phyloP scores from a whole-genome alignment of 208 protist genomes.

The Crithidia bombi region DNA sequence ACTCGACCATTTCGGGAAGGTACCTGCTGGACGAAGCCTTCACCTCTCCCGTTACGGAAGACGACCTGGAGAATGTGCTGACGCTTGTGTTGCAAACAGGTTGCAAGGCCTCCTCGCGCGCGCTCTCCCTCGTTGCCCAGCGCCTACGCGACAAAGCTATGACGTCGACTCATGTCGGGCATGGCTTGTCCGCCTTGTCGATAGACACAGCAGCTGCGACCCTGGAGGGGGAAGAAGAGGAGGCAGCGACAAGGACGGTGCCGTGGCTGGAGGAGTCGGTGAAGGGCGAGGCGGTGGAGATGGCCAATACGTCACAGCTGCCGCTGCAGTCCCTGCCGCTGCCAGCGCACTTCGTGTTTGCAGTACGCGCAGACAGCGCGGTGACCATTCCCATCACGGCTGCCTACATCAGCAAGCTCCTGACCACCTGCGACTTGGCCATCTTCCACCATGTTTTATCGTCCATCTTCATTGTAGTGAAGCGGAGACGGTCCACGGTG shows the following conservation, averaged over 20 bases:
- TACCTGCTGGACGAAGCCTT: slow-evolving; percentile 6
- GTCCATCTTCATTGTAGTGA: slow-evolving; percentile 39
- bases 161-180: background rate
- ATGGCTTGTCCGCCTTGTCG: background rate
- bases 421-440: slow-evolving; percentile 46
- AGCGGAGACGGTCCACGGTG: slow-evolving; percentile 6
- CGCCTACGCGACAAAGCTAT: slow-evolving; percentile 10
- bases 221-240: background rate
- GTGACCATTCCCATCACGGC: slow-evolving; percentile 36
- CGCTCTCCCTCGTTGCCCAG: background rate
- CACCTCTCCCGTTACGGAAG: slow-evolving; percentile 19
- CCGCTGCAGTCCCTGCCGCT: slow-evolving; percentile 5
- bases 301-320: background rate
- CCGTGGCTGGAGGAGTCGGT: background rate
- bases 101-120: slow-evolving; percentile 17
- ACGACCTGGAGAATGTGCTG: slow-evolving; percentile 44
- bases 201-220: background rate
- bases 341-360: slow-evolving; percentile 68
- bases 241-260: background rate
- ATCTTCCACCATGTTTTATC: slow-evolving; percentile 53
- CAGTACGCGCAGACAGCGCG: slow-evolving; percentile 45
- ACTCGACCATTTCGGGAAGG: background rate
- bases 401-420: slow-evolving; percentile 39
- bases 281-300: background rate
- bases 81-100: slow-evolving; percentile 29